A percentile compares a stretch with the other conserved stretches of the same genome.
Conservation (phyloP, 2,329 filamentous ascomycete species). For the Fusarium nematophilum region DNA sequence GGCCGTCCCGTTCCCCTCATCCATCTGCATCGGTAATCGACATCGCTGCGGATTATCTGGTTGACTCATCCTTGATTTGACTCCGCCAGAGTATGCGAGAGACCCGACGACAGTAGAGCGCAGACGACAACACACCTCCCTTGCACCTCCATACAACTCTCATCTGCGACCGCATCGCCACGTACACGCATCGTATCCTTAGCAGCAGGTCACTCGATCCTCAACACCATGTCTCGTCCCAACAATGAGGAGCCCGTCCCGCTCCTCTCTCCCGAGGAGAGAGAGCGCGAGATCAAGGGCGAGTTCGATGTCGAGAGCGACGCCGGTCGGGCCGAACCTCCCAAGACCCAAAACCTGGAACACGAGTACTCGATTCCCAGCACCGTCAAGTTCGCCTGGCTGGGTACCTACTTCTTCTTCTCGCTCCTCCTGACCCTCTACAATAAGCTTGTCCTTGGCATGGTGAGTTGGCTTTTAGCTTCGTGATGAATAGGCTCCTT, state of each 20-base stretch:
- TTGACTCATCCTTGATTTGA: conserved; percentile 17
- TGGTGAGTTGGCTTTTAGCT: conserved; percentile 50
- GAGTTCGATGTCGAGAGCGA: conserved; percentile 49
- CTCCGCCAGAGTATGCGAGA: conserved; percentile 21
- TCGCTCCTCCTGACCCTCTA: conserved; percentile 64
- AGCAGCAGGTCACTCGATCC: not conserved
- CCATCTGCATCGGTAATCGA: conserved; percentile 27
- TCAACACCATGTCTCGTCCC: conserved; percentile 47
- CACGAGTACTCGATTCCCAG: conserved; percentile 59
- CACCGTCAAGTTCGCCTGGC: conserved; percentile 61
- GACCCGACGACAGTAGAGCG: conserved; percentile 12
- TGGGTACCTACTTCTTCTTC: conserved; percentile 64
- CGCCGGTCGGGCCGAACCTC: conserved; percentile 42
- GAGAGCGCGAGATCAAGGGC: conserved; percentile 46
- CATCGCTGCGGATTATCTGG: conserved; percentile 16
- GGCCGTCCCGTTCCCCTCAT: conserved; percentile 16
- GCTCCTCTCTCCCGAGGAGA: conserved; percentile 47
- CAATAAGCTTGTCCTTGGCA: conserved; percentile 68
- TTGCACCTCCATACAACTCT: not conserved
- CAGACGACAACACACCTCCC: conserved; percentile 7
- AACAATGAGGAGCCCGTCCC: conserved; percentile 48
- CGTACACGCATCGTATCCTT: conserved; percentile 24
- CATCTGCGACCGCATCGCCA: conserved; percentile 18
- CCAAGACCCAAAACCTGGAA: conserved; percentile 51
- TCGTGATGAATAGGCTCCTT: no score